Percentiles rank a stretch among this genome's conserved stretches.
phyloP scores from a whole-genome alignment of 805 yeast genomes.

The Ogataea trehaloabstinens region DNA sequence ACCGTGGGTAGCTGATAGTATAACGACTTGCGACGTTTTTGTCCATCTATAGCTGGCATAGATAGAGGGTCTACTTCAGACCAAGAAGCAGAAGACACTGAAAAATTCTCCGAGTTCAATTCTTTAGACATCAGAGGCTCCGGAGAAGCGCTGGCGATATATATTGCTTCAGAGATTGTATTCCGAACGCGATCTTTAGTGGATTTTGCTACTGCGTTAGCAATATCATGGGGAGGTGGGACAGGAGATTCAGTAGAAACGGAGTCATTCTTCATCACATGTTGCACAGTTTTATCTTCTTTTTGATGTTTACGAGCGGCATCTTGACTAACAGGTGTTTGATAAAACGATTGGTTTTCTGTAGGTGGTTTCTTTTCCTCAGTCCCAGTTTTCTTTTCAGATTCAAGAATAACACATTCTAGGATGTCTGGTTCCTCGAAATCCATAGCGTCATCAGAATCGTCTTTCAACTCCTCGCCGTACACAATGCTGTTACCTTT shows the following conservation, averaged over 20 bases:
- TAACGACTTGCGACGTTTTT: slow-evolving; percentile 53
- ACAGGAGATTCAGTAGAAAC: background rate
- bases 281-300: background rate
- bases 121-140: slow-evolving; percentile 21
- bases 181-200: background rate
- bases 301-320: background rate
- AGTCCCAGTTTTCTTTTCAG: background rate
- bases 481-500: slow-evolving; percentile 4
- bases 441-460: slow-evolving; percentile 8
- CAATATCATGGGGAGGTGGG: background rate
- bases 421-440: background rate
- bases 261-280: background rate
- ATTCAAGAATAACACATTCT: slow-evolving; percentile 2
- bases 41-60: slow-evolving; percentile 23
- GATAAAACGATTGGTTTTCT: background rate
- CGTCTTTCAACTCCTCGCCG: background rate
- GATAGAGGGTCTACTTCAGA: slow-evolving; percentile 24
- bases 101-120: slow-evolving; percentile 2
- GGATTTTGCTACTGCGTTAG: background rate
- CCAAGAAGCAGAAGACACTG: slow-evolving; percentile 7
- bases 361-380: background rate
- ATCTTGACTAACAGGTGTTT: slow-evolving; percentile 3
- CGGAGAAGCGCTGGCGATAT: slow-evolving; percentile 19
- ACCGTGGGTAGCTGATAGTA: slow-evolving; percentile 69
- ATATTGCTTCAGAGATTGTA: slow-evolving; percentile 6